Evolutionary conservation across 139 green algal species (phyloP).

Genomic region (Chlamydomonas urium): DNA sequence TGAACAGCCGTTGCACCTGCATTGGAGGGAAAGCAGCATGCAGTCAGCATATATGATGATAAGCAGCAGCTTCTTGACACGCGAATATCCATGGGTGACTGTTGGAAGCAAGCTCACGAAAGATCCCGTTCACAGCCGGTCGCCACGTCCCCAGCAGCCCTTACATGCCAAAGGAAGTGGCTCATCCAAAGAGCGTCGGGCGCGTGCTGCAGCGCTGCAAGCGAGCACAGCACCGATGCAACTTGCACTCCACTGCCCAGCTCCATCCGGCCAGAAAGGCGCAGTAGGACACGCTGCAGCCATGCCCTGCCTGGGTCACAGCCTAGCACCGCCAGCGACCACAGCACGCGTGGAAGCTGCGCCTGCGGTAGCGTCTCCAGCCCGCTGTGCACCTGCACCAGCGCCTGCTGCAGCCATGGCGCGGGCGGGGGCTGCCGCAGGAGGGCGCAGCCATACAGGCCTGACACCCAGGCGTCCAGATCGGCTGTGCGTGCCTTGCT

Average conservation of each 20-base stretch:
- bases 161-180: slow-evolving; percentile 17
- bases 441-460: slow-evolving; percentile 10
- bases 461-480: too few relatives aligned
- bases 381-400: background rate
- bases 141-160: background rate
- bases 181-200: slow-evolving; percentile 16
- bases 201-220: slow-evolving; percentile 6
- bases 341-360: background rate
- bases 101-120: background rate
- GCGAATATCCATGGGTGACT: too few relatives aligned
- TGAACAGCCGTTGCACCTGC: slow-evolving; percentile 16
- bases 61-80: too few relatives aligned
- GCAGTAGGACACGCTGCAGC: slow-evolving; percentile 5
- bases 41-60: too few relatives aligned
- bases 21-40: too few relatives aligned
- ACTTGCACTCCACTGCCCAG: background rate
- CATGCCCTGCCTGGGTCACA: background rate
- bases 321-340: slow-evolving; percentile 5
- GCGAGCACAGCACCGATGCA: slow-evolving; percentile 18
- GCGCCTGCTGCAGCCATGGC: background rate
- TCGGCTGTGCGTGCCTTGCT: too few relatives aligned
- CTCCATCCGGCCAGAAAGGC: background rate
- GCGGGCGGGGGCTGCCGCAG: slow-evolving; percentile 5
- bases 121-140: background rate
- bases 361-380: background rate